A percentile compares a stretch with the other conserved stretches of the same genome.
Conservation (phyloP, 441 rosid species). For the Populus tomentosa region DNA sequence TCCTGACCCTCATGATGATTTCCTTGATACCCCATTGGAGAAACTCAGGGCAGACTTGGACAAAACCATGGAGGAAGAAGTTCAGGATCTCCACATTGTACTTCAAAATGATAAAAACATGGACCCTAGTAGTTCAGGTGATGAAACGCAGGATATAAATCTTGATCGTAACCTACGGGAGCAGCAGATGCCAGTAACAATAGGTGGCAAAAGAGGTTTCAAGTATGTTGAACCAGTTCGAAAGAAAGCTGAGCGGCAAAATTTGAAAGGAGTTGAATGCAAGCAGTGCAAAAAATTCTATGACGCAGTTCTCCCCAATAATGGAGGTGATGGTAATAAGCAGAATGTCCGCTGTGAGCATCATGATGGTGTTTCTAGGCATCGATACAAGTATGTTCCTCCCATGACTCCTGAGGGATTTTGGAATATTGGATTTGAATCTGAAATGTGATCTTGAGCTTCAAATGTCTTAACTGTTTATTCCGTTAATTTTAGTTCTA, state of each 20-base stretch:
- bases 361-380: slow-evolving; percentile 93
- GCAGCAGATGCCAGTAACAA: slow-evolving; percentile 32
- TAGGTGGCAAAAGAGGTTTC: slow-evolving; percentile 42
- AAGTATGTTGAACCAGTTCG: slow-evolving; percentile 80
- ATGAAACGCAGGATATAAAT: slow-evolving; percentile 70
- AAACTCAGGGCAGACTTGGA: slow-evolving; percentile 46
- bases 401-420: slow-evolving; percentile 94
- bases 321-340: slow-evolving; percentile 33
- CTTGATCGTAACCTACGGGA: slow-evolving; percentile 35
- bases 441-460: slow-evolving; percentile 59
- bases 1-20: slow-evolving; percentile 83
- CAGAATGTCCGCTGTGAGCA: slow-evolving; percentile 71
- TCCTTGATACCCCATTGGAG: slow-evolving; percentile 80
- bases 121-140: slow-evolving; percentile 41
- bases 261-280: slow-evolving; percentile 78
- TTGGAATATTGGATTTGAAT: slow-evolving; percentile 94
- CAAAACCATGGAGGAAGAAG: slow-evolving; percentile 33
- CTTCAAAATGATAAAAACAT: slow-evolving; percentile 1
- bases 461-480: background rate
- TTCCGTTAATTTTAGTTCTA: background rate
- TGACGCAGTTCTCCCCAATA: slow-evolving; percentile 74
- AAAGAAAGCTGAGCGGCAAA: slow-evolving; percentile 73
- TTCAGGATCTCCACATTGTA: background rate
- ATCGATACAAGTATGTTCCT: slow-evolving; percentile 73
- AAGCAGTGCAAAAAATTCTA: slow-evolving; percentile 90